These are phyloP conservation scores for Sporothrix pseudoabietina DNA, from an alignment of 2,329 filamentous ascomycete species.

Conservation along the genomic window DNA sequence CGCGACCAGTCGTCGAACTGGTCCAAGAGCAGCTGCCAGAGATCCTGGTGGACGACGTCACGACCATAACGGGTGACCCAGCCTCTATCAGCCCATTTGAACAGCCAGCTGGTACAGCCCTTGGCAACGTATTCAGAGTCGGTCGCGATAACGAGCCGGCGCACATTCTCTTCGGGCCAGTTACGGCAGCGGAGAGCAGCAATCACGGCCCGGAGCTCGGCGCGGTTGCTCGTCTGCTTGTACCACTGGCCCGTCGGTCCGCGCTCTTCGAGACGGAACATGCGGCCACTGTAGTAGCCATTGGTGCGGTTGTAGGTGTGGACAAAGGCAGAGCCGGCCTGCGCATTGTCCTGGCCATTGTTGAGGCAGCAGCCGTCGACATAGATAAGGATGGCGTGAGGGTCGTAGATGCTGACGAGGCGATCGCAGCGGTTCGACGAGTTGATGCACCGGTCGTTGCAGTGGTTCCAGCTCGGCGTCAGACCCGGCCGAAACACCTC, in stretches of 20 bases:
- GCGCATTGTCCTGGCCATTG: not conserved
- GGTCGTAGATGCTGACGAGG: not conserved
- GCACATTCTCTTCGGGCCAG: not conserved
- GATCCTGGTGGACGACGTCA: conserved; percentile 46
- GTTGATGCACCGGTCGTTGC: not conserved
- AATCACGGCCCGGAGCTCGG: not conserved
- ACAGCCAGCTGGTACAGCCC: conserved; percentile 47
- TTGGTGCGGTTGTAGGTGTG: not conserved
- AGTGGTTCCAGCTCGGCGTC: not conserved
- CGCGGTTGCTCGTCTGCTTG: not conserved
- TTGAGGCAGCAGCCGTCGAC: not conserved
- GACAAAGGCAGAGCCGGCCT: not conserved
- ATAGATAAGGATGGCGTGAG: not conserved
- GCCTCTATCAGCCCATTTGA: conserved; percentile 45
- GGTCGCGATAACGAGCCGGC: conserved; percentile 41
- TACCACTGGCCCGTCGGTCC: not conserved
- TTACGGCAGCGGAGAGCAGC: not conserved
- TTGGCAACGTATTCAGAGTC: conserved; percentile 52
- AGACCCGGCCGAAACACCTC: not conserved
- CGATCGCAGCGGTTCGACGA: not conserved
- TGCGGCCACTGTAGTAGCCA: not conserved
- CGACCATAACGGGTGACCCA: conserved; percentile 41
- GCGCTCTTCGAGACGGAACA: not conserved
- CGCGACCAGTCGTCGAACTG: conserved; percentile 7
- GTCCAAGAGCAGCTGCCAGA: conserved; percentile 44